Conservation (phyloP, 129 eudicot species). For the Erigeron canadensis region DNA sequence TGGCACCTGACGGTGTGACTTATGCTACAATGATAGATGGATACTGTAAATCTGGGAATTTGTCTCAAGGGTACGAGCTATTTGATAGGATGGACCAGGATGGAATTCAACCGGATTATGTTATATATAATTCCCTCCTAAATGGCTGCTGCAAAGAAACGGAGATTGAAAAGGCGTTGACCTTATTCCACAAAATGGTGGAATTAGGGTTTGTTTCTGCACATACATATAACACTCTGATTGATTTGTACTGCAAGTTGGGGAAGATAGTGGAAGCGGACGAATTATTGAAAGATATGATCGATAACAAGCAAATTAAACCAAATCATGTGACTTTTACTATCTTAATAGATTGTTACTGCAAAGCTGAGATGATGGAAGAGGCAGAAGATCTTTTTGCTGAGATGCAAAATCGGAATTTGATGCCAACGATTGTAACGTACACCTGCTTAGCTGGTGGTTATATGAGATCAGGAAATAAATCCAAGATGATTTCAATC, state of each 20-base stretch:
- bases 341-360: conserved; percentile 56
- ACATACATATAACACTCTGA: conserved; percentile 68
- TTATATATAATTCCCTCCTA: conserved; percentile 61
- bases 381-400: conserved; percentile 69
- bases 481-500: conserved; percentile 54
- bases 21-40: conserved; percentile 83
- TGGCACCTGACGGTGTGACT: conserved; percentile 59
- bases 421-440: conserved; percentile 67
- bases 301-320: conserved; percentile 43
- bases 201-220: conserved; percentile 56
- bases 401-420: conserved; percentile 67
- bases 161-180: conserved; percentile 57
- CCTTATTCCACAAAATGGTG: conserved; percentile 50
- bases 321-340: conserved; percentile 80
- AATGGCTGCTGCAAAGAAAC: conserved; percentile 73
- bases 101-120: conserved; percentile 55
- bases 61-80: conserved; percentile 56
- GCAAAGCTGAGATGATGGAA: conserved; percentile 66
- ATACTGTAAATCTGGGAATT: conserved; percentile 59
- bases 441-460: conserved; percentile 78
- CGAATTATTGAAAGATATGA: conserved; percentile 64
- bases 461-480: conserved; percentile 52
- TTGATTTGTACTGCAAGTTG: conserved; percentile 66
- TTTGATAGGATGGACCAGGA: conserved; percentile 51
- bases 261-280: conserved; percentile 66